Evolutionary conservation across 176 grass and related monocot species (phyloP).

Genomic region (Zoysia pacifica): DNA sequence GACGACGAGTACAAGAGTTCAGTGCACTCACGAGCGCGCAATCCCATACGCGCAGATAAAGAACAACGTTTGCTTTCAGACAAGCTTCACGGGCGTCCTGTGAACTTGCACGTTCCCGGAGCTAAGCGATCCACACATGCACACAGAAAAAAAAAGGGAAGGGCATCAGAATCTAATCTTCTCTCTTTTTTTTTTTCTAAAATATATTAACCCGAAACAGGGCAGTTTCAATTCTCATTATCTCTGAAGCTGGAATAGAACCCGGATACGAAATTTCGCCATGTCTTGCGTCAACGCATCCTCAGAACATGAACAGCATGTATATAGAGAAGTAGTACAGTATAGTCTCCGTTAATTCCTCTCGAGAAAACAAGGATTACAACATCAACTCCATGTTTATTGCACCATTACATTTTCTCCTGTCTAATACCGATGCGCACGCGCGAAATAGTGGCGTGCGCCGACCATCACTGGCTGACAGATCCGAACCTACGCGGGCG

Average conservation of each 20-base stretch:
- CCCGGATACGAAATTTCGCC: not conserved
- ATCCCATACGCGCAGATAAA: constrained; percentile 13
- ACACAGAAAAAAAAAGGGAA: not conserved
- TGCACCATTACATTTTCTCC: no score
- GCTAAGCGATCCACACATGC: not conserved
- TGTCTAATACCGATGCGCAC: not conserved
- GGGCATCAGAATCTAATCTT: not conserved
- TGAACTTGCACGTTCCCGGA: constrained; percentile 34
- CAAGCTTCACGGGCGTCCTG: constrained; percentile 21
- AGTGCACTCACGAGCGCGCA: not conserved
- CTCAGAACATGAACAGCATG: not conserved
- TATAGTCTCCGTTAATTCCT: not conserved
- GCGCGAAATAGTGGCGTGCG: constrained; percentile 47
- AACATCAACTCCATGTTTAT: not conserved
- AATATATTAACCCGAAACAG: not conserved
- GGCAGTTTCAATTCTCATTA: not conserved
- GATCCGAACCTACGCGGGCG: not conserved
- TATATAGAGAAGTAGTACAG: not conserved
- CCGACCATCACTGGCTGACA: not conserved
- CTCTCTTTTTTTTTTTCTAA: not conserved
- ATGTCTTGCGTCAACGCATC: not conserved
- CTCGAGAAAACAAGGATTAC: not conserved
- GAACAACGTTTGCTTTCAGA: constrained; percentile 41
- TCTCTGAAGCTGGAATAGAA: no score
- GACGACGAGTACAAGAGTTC: not conserved